Base-by-base conservation (phyloP, 2,329 filamentous ascomycete species). In the Akanthomyces uredinophilus region DNA sequence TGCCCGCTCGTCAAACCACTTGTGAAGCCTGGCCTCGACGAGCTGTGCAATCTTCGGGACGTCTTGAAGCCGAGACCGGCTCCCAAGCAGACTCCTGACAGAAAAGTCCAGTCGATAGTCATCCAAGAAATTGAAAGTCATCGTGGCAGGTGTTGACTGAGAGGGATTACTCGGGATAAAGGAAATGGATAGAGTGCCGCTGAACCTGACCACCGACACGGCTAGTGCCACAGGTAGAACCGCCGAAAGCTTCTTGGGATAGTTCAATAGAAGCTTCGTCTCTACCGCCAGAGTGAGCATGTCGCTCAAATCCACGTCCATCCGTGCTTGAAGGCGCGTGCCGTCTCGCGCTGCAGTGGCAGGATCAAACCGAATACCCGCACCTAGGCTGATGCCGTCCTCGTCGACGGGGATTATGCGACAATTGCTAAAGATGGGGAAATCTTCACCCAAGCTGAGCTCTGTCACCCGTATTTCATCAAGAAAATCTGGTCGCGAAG, bases 361-460 rank as follows among this genome's bases (percentile, higher is more conserved):
- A 4, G 80, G 77, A 63, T 83, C 80, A 49, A 84, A 79, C n/a
- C 77, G 79, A 65, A 77, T 79, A 18, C 81, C 78, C 29, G 74
- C 73, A 61, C 77, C 81, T 41, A 88, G 77, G 50, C 78, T 81
- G 41, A 87, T 74, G 1, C 89, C 89, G 73, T 93, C 89, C 68
- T 94, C 90, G 69, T 91, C 88, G 0, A 97, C 91, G 2, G 93
- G 92, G 64, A 97, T 97, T 61, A 99, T 90, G 63, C 95, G 87
- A 71, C 95, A 98, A 74, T 99, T 99, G 79, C 93, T 97, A 75
- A 99, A 96, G 59, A 99, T 99, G 32, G 95, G 95, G 66, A 98
- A 99, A 70, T 99, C 95, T 70, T 99, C 95, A 35, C 95, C 95
- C 5, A 99, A 80, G 56, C 89, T 96, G 64, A 99, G 87, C 76